Evolutionary conservation across 2,329 filamentous ascomycete genomes (phyloP), one percentile per base, ranked within the genome.

Genomic region (Thielaviopsis euricoi): DNA sequence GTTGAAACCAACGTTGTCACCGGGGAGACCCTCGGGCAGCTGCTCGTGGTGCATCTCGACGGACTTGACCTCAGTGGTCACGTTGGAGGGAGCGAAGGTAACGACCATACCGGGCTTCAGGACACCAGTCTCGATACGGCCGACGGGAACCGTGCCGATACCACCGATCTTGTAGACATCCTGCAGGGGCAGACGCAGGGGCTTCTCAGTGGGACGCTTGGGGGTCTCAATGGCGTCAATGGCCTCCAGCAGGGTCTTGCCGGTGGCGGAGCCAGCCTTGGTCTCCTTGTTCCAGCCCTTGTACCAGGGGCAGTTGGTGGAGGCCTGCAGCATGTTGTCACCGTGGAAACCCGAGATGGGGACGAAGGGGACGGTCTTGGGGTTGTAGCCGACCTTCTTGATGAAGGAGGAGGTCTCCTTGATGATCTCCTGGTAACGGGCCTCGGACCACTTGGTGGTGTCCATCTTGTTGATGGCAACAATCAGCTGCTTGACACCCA

Each of bases 391-490:
- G 78, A 97, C 91, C 89, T 98, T 97, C 91, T 97, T 98, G 89
- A 98, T 96, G 88, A 97, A 97, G 83, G 82, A 86, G 80, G 90
- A 94, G 69, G 90, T 96, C 85, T 98, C 93, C 89, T 97, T 97
- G 86, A 97, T 91, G 76, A 98, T 97, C 78, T 97, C 93, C 73
- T 90, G 79, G 89, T 80, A 97, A 81, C 93, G 91, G 65, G 84
- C 79, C 87, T 97, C 86, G 67, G 87, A 85, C 91, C 91, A 98
- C 80, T 95, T 89, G 83, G 88, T 83, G 75, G 90, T 97, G 86
- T 98, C 93, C 93, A 98, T 98, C 89, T 98, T 98, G 90, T 98
- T 98, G 85, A 97, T 94, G 79, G 93, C 93, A 70, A 97, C 91
- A 73, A 98, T 97, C 81, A 98, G 89, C 85, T 98, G 91, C 83